These are phyloP conservation scores for Chimonanthus salicifolius DNA, from an alignment of 164 flowering plant species.

Conservation along the genomic window DNA sequence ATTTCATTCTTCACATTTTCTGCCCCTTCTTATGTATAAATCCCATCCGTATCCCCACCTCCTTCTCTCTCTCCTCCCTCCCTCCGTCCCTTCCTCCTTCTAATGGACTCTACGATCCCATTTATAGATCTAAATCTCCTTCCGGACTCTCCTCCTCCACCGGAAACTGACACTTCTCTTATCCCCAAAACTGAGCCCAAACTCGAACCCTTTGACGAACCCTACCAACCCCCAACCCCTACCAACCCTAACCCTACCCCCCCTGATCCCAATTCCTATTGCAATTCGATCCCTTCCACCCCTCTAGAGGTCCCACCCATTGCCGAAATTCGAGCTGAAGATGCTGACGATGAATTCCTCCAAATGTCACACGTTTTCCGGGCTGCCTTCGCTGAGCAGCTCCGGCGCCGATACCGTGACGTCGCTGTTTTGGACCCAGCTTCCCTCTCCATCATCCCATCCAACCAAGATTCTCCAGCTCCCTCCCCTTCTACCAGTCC, in stretches of 20 bases:
- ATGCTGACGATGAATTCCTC: conserved; percentile 32
- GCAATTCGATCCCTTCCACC: not conserved
- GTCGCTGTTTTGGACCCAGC: conserved; percentile 23
- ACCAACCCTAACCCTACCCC: conserved; percentile 5
- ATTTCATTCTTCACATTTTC: no score
- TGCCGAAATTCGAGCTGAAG: conserved; percentile 5
- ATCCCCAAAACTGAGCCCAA: conserved; percentile 56
- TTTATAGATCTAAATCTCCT: conserved; percentile 38
- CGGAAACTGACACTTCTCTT: conserved; percentile 11
- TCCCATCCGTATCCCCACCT: not conserved
- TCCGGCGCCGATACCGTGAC: conserved; percentile 17
- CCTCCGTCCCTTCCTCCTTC: not conserved
- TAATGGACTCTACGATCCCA: conserved; percentile 22
- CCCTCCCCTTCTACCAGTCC: conserved; percentile 22
- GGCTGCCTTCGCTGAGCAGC: conserved; percentile 40
- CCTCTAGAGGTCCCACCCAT: conserved; percentile 7
- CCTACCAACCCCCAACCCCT: conserved; percentile 2
- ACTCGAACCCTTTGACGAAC: conserved; percentile 10
- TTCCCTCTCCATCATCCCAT: conserved; percentile 40
- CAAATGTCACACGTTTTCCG: conserved; percentile 53
- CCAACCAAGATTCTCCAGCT: conserved; percentile 1
- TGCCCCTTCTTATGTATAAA: no score
- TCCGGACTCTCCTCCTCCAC: conserved; percentile 19
- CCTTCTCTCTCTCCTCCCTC: not conserved
- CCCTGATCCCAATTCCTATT: no score